A percentile compares a stretch with the other conserved stretches of the same genome.
These are phyloP conservation scores for Wallacemonas sp. DNA, from an alignment of 208 protist species.

Conservation along the genomic window DNA sequence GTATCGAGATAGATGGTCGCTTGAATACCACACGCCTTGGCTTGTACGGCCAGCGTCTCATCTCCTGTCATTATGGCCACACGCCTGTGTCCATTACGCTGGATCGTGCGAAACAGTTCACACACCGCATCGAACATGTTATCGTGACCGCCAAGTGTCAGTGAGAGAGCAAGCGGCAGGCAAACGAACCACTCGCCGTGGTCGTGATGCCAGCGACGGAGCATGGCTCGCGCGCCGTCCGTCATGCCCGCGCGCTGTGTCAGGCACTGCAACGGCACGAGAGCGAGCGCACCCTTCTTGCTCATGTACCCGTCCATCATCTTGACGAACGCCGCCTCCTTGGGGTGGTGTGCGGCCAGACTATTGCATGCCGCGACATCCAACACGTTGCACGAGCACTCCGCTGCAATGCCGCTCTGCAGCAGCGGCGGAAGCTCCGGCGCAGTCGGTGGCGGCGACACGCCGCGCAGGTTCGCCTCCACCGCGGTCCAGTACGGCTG, in stretches of 20 bases:
- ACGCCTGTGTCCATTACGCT: conserved; percentile 35
- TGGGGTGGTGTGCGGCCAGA: conserved; percentile 28
- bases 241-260: conserved; percentile 19
- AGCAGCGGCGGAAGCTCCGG: neutral
- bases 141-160: conserved; percentile 39
- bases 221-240: conserved; percentile 24
- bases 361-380: conserved; percentile 36
- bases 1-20: conserved; percentile 49
- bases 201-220: conserved; percentile 37
- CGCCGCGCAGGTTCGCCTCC: no score
- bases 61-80: conserved; percentile 58
- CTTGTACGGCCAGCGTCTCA: conserved; percentile 28
- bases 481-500: neutral
- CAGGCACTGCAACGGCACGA: conserved; percentile 62
- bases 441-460: no score
- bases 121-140: conserved; percentile 10
- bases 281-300: conserved; percentile 49
- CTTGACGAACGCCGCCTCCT: conserved; percentile 60
- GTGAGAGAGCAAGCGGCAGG: conserved; percentile 60
- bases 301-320: conserved; percentile 79
- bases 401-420: conserved; percentile 12
- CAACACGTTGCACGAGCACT: conserved; percentile 72
- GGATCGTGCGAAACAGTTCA: conserved; percentile 53
- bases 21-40: conserved; percentile 39
- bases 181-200: conserved; percentile 51